Base-by-base conservation (phyloP, 2,329 filamentous ascomycete species). In the Didymella lethalis region DNA sequence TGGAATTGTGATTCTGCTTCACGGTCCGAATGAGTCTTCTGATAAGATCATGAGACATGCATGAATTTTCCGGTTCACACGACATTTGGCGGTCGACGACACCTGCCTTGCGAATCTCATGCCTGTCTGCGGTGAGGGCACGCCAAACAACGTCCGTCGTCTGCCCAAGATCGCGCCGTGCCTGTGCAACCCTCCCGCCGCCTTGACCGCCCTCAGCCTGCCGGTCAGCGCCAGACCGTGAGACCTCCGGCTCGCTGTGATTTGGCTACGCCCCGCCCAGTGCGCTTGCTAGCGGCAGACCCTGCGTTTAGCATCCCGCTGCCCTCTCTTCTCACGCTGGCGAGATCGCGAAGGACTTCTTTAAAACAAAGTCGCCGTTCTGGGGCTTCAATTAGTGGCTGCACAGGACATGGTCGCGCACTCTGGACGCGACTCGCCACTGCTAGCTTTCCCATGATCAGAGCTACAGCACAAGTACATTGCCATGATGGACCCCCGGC, bases 401-500 rank as follows among this genome's bases (percentile, higher is more conserved):
- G 26, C 56, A 51, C 50, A 54, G 41, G 48, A 51, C 46, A 54
- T 51, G 50, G 56, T 50, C 16, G 32, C 34, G 50, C 20, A 28
- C 41, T 59, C 56, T 59, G 47, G 50, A 47, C 32, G 44, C 46
- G 34, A 43, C 46, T 45, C 50, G 50, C 50, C 56, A 46, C 46
- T 32, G 50, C 51, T 59, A 59, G 56, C 47, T 40, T 34, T 54
- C 48, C 36, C 28, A 38, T 54, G 41, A 47, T 40, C 29, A 47
- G 32, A 50, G 23, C 11, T 36, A 16, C 34, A 44, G 32, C 20
- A n/a, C 18, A 20, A 26, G 23, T 51, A 50, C 50, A 41, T 48
- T 43, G 51, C 40, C 3, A 59, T 59, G 56, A 51, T 34, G 20
- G 55, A 49, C 55, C 49, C 55, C 55, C 48, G 44, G 48, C 40